Conservation (phyloP, 257 asterid genomes). For the Vinca minor region DNA sequence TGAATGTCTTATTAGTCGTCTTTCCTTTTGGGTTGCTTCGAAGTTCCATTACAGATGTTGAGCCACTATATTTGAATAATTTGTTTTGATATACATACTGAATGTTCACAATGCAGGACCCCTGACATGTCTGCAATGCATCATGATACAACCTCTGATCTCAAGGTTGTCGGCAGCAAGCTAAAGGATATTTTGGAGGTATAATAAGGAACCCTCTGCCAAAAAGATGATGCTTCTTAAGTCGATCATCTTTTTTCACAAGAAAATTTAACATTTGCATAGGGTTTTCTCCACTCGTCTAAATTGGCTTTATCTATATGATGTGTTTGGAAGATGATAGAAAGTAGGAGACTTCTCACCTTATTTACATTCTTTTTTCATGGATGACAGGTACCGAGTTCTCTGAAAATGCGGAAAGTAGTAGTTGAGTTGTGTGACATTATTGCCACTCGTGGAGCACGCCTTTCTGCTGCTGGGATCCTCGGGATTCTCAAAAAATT, state of each 20-base stretch:
- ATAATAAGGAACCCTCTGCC: neutral
- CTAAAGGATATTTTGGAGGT: constrained; percentile 74
- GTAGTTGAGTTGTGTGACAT: constrained; percentile 57
- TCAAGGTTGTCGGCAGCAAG: constrained; percentile 66
- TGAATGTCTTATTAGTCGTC: neutral
- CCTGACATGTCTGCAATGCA: constrained; percentile 79
- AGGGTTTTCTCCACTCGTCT: neutral
- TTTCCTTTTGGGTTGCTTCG: neutral
- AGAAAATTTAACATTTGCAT: neutral
- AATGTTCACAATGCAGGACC: constrained; percentile 40
- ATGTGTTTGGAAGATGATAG: neutral
- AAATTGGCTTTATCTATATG: neutral
- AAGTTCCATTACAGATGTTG: neutral
- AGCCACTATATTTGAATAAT: neutral
- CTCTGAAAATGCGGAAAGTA: constrained; percentile 53
- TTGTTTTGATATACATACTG: constrained; percentile 11
- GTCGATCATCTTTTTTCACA: neutral
- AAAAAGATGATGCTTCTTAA: neutral
- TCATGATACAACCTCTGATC: constrained; percentile 74
- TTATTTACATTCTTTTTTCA: neutral
- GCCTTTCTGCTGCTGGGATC: constrained; percentile 79
- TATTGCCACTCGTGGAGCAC: constrained; percentile 75
- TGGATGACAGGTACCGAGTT: constrained; percentile 40
- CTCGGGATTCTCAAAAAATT: constrained; percentile 66
- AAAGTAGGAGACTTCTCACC: neutral